phyloP scores from a whole-genome alignment of 1,139 yeast species.

The Geotrichum siamense region DNA sequence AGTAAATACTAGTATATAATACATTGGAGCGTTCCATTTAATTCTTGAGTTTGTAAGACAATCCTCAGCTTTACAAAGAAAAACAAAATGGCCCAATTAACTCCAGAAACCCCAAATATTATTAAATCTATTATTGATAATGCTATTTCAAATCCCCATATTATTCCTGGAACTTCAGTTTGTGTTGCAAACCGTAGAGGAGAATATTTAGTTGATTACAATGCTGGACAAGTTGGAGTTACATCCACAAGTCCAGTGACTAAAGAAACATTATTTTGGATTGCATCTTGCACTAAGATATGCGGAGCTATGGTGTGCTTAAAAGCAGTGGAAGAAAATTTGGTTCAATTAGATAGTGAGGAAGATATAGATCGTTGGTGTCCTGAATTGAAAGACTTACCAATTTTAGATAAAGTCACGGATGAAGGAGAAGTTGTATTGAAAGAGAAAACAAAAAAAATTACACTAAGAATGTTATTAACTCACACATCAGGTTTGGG shows the following conservation, averaged over 20 bases:
- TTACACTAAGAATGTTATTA: slow-evolving; percentile 43
- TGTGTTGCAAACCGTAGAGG: not conserved
- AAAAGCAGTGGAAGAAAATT: slow-evolving; percentile 42
- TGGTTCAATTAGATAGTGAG: slow-evolving; percentile 38
- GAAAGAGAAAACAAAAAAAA: too few relatives aligned
- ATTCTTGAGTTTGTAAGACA: too few relatives aligned
- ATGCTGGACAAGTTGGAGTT: slow-evolving; percentile 24
- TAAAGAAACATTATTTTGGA: slow-evolving; percentile 35
- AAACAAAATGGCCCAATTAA: too few relatives aligned
- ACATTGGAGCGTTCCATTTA: too few relatives aligned
- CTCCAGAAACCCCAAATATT: too few relatives aligned
- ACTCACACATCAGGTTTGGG: slow-evolving; percentile 39
- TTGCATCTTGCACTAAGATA: slow-evolving; percentile 45
- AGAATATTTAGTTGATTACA: slow-evolving; percentile 3
- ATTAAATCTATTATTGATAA: too few relatives aligned
- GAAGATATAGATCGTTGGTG: slow-evolving; percentile 30
- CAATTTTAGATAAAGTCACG: slow-evolving; percentile 30
- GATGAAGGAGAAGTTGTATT: slow-evolving; percentile 32
- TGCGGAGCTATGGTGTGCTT: slow-evolving; percentile 43
- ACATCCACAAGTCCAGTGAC: slow-evolving; percentile 22
- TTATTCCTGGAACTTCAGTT: not conserved
- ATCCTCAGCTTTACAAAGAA: too few relatives aligned
- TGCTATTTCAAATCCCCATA: too few relatives aligned
- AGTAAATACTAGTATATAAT: too few relatives aligned
- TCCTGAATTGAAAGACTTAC: slow-evolving; percentile 37